Base-by-base conservation (phyloP, 2,329 filamentous ascomycete genomes). In the Verticillium nonalfalfae region DNA sequence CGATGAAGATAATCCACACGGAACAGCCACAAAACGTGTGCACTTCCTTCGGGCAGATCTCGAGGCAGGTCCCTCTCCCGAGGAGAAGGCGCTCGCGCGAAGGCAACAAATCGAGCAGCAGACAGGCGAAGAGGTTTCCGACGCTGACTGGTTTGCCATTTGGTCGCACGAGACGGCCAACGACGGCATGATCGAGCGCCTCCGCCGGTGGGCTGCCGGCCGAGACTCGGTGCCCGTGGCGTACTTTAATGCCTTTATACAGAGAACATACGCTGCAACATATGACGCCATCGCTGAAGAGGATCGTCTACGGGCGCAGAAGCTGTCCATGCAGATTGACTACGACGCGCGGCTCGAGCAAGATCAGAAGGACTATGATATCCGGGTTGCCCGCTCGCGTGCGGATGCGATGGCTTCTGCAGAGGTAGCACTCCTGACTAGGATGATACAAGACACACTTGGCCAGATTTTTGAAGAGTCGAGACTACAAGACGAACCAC, bases 141-240 rank as follows among this genome's bases (percentile, higher is more conserved):
- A 62, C 39, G 56, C 57, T 5, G 60, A 59, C 35, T 64, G 57
- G 39, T 62, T 61, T 56, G 40, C 58, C 58, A 56, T 66, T 52
- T 63, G 60, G 40, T 59, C 64, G 38, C 63, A 61, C 21, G 58
- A 61, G 58, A 61, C 31, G 7, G 21, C 59, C n/a, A 66, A 64
- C 21, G 64, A 65, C n/a, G 64, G 64, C 9, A 59, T 63, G 57
- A 18, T 63, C 26, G 64, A 61, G 15, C 57, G 38, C 18, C 58
- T 63, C 6, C 58, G 60, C 6, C 61, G 63, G 58, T 66, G 59
- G 57, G 62, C 61, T 45, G 57, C 60, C 40, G 64, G 64, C 40
- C 61, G 61, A 21, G 31, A 21, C 18, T 57, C 35, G n/a, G 50
- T 66, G 18, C 64, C 64, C 33, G 60, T 60, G n/a, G 50, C 40